Conservation (phyloP, 2,329 filamentous ascomycete genomes). For the Daldinia sp. region DNA sequence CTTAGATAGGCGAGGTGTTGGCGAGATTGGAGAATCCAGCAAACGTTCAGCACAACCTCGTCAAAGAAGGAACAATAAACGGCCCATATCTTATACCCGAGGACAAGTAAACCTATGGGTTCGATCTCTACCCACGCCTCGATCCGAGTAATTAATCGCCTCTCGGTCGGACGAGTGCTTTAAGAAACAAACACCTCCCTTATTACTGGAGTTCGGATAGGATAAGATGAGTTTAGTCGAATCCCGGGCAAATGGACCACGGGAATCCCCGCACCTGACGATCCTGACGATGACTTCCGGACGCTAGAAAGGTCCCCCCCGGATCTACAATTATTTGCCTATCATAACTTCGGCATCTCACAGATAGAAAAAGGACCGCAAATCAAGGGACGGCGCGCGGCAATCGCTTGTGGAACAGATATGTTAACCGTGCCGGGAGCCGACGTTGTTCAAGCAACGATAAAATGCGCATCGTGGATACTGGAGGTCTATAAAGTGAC, state of each 20-base stretch:
- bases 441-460: slow-evolving; percentile 12
- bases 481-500: slow-evolving; percentile 15
- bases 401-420: neutral
- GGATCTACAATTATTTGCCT: neutral
- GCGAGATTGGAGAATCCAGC: slow-evolving; percentile 7
- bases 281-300: slow-evolving; percentile 18
- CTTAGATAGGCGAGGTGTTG: slow-evolving; percentile 9
- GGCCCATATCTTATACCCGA: slow-evolving; percentile 25
- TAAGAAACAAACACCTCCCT: neutral
- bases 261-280: slow-evolving; percentile 23
- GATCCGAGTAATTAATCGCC: slow-evolving; percentile 18
- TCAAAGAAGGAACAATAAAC: neutral
- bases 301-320: neutral
- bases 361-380: slow-evolving; percentile 3
- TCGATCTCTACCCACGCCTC: slow-evolving; percentile 7
- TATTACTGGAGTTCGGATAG: neutral
- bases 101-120: slow-evolving; percentile 4
- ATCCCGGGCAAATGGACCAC: slow-evolving; percentile 31
- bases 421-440: slow-evolving; percentile 11
- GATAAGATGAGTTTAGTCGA: slow-evolving; percentile 5
- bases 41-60: slow-evolving; percentile 2
- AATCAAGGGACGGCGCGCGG: neutral
- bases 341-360: neutral
- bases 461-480: slow-evolving; percentile 28
- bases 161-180: slow-evolving; percentile 18